phyloP scores from a whole-genome alignment of 495 filamentous ascomycete species.

The Daldinia vernicosa region DNA sequence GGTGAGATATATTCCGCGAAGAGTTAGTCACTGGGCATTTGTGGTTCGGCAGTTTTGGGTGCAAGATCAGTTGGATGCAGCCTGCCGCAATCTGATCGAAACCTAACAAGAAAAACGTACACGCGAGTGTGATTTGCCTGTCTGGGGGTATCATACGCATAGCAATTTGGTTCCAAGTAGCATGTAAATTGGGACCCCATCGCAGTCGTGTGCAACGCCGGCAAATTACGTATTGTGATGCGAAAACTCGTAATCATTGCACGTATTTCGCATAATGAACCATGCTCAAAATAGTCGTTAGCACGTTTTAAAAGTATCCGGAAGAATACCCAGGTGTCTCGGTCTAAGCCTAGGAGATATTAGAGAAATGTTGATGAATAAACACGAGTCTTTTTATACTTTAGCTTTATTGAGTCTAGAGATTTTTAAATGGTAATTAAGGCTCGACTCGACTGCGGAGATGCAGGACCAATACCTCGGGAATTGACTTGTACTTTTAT shows the following conservation, averaged over 20 bases:
- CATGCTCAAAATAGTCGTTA: background rate
- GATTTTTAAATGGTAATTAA: background rate
- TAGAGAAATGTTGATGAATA: too few relatives aligned
- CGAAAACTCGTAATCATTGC: slow-evolving; percentile 1
- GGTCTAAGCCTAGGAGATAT: too few relatives aligned
- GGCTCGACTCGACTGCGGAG: background rate
- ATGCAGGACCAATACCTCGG: background rate
- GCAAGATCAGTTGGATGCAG: slow-evolving; percentile 34
- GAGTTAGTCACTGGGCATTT: slow-evolving; percentile 13
- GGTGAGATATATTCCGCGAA: slow-evolving; percentile 8
- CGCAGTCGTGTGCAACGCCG: slow-evolving; percentile 4
- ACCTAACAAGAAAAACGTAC: slow-evolving; percentile 12
- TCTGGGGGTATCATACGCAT: slow-evolving; percentile 4
- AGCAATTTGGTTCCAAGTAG: slow-evolving; percentile 8
- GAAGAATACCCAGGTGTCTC: background rate
- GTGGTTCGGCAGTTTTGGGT: slow-evolving; percentile 32
- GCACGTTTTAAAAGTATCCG: background rate
- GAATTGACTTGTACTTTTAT: background rate
- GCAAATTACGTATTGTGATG: slow-evolving; percentile 22
- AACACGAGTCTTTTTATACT: too few relatives aligned
- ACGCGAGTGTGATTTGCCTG: slow-evolving; percentile 15
- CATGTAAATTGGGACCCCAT: slow-evolving; percentile 1
- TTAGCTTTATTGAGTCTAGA: background rate
- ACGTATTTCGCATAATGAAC: slow-evolving; percentile 1
- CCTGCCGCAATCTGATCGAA: slow-evolving; percentile 31